These are phyloP conservation scores for Cutaneotrichosporon spelunceum DNA, from an alignment of 1,284 basidiomycete genomes.

Conservation along the genomic window DNA sequence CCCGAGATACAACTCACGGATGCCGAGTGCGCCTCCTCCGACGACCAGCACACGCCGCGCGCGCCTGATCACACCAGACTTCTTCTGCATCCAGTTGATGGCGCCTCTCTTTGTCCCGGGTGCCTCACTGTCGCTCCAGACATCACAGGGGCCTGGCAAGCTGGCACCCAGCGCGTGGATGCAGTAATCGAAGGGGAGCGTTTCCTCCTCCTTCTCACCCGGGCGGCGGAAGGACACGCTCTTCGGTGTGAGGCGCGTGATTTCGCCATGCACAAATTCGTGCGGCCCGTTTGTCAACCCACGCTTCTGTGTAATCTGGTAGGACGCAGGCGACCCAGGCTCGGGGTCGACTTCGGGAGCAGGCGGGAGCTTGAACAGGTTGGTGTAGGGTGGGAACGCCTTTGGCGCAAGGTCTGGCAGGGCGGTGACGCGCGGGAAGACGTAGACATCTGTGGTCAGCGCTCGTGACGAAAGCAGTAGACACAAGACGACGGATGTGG, in stretches of 20 bases:
- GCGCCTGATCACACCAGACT: slow-evolving; percentile 37
- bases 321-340: slow-evolving; percentile 7
- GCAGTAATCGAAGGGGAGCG: slow-evolving; percentile 51
- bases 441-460: slow-evolving; percentile 51
- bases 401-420: slow-evolving; percentile 53
- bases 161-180: slow-evolving; percentile 52
- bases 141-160: slow-evolving; percentile 49
- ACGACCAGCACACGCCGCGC: slow-evolving; percentile 51
- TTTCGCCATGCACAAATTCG: slow-evolving; percentile 56
- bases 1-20: slow-evolving; percentile 43
- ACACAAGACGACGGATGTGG: background rate
- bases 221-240: slow-evolving; percentile 54
- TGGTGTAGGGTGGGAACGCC: slow-evolving; percentile 64
- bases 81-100: slow-evolving; percentile 29
- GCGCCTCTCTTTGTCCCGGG: slow-evolving; percentile 43
- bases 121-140: slow-evolving; percentile 36
- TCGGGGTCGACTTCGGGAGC: slow-evolving; percentile 1
- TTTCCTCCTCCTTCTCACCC: slow-evolving; percentile 15
- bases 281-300: slow-evolving; percentile 7
- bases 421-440: slow-evolving; percentile 55
- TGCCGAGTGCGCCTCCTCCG: slow-evolving; percentile 55
- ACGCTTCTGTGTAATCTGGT: slow-evolving; percentile 8
- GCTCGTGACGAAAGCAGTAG: background rate
- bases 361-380: slow-evolving; percentile 46
- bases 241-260: slow-evolving; percentile 55